Conservation (phyloP, 495 filamentous ascomycete genomes). For the Umbilicaria muhlenbergii region DNA sequence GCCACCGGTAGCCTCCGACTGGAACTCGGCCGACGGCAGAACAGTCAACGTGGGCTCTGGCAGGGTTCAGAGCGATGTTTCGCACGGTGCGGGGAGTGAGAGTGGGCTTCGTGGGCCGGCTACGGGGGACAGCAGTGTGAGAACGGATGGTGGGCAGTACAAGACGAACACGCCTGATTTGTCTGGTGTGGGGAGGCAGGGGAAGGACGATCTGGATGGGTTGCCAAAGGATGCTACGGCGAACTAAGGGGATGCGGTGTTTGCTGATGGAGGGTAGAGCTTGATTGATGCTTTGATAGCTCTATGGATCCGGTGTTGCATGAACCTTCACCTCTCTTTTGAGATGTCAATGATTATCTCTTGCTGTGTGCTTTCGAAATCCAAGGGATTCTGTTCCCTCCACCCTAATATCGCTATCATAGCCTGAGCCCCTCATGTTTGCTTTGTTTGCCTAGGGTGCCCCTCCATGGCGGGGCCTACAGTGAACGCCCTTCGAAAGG, state of each 20-base stretch:
- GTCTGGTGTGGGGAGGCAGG: constrained; percentile 34
- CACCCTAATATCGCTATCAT: too few species aligned
- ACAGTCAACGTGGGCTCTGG: constrained; percentile 56
- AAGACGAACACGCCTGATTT: constrained; percentile 25
- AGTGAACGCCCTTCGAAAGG: too few species aligned
- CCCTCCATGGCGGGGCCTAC: too few species aligned
- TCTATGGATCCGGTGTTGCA: too few species aligned
- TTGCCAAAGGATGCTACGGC: constrained; percentile 35
- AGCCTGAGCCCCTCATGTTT: too few species aligned
- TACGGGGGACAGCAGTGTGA: constrained; percentile 40
- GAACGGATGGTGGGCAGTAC: constrained; percentile 27
- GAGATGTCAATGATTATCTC: too few species aligned
- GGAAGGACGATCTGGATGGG: constrained; percentile 32
- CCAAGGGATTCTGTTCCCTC: too few species aligned
- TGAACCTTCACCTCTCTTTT: too few species aligned
- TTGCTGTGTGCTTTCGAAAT: too few species aligned
- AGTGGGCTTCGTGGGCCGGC: constrained; percentile 47
- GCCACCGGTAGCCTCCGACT: constrained; percentile 58
- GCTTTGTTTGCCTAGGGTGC: too few species aligned
- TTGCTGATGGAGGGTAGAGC: background rate
- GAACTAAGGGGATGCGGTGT: constrained; percentile 4
- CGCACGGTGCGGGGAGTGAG: constrained; percentile 30
- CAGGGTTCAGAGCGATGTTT: constrained; percentile 33
- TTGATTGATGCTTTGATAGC: background rate
- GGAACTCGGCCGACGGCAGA: constrained; percentile 51